These are phyloP conservation scores for Lenzites betulinus DNA, from an alignment of 768 basidiomycete species.

Conservation along the genomic window DNA sequence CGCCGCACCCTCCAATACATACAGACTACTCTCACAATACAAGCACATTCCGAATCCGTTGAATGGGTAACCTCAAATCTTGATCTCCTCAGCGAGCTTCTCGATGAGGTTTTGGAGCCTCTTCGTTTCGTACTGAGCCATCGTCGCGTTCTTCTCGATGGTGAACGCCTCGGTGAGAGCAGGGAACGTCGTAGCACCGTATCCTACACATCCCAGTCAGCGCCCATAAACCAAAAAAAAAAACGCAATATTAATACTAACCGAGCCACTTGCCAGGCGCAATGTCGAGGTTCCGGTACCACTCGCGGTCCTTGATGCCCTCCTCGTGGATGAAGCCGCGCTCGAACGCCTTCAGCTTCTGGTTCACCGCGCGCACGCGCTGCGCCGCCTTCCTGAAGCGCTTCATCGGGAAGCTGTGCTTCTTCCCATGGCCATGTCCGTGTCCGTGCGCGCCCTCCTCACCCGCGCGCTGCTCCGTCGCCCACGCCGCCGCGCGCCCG, in stretches of 20 bases:
- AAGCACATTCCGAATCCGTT: background rate
- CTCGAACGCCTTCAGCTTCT: constrained; percentile 72
- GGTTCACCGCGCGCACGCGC: constrained; percentile 60
- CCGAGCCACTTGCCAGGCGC: constrained; percentile 87
- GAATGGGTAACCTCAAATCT: constrained; percentile 5
- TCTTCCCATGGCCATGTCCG: background rate
- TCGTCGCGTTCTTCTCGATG: constrained; percentile 61
- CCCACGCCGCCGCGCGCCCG: constrained; percentile 30
- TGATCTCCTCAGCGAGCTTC: constrained; percentile 19
- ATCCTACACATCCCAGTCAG: constrained; percentile 46
- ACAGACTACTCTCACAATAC: background rate
- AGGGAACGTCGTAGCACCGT: constrained; percentile 85
- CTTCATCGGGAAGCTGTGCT: constrained; percentile 27
- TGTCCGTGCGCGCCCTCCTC: background rate
- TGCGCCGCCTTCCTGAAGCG: constrained; percentile 59
- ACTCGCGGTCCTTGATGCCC: constrained; percentile 79
- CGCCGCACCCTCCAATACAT: background rate
- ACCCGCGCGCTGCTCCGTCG: constrained; percentile 29
- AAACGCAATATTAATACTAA: constrained; percentile 35
- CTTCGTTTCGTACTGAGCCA: constrained; percentile 60
- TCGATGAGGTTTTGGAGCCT: constrained; percentile 59
- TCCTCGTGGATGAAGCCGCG: constrained; percentile 77
- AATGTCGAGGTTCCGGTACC: constrained; percentile 85
- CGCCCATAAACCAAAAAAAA: background rate
- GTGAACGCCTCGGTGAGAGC: constrained; percentile 77